Conservation (phyloP, 495 filamentous ascomycete genomes). For the Oidiodendron maius region DNA sequence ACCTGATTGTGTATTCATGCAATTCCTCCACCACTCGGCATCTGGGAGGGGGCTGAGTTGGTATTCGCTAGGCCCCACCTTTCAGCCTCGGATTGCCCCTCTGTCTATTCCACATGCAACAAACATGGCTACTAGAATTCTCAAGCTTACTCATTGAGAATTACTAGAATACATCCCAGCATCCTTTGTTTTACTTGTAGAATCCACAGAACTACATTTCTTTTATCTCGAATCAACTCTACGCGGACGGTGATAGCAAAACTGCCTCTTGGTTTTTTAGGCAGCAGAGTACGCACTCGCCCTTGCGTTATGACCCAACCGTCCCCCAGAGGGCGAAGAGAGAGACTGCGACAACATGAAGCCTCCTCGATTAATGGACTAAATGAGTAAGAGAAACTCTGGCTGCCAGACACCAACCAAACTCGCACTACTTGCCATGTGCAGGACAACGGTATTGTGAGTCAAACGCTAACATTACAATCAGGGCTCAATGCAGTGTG, state of each 20-base stretch:
- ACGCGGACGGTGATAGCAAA: background rate
- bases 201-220: background rate
- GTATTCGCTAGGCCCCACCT: too few relatives aligned
- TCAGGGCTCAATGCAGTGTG: background rate
- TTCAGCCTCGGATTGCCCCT: background rate
- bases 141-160: background rate
- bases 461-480: conserved; percentile 4
- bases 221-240: conserved; percentile 1
- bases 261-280: background rate
- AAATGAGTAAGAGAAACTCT: background rate
- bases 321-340: background rate
- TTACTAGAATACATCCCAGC: background rate
- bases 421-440: background rate
- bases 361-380: background rate
- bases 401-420: background rate
- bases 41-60: too few relatives aligned
- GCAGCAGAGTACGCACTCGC: background rate
- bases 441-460: background rate
- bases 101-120: background rate
- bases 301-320: background rate
- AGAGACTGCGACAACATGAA: background rate
- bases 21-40: too few relatives aligned
- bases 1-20: too few relatives aligned
- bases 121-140: conserved; percentile 6
- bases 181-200: background rate